A percentile compares a stretch with the other conserved stretches of the same genome.
phyloP scores from a whole-genome alignment of 495 filamentous ascomycete genomes.

The Aspergillus nidulans region DNA sequence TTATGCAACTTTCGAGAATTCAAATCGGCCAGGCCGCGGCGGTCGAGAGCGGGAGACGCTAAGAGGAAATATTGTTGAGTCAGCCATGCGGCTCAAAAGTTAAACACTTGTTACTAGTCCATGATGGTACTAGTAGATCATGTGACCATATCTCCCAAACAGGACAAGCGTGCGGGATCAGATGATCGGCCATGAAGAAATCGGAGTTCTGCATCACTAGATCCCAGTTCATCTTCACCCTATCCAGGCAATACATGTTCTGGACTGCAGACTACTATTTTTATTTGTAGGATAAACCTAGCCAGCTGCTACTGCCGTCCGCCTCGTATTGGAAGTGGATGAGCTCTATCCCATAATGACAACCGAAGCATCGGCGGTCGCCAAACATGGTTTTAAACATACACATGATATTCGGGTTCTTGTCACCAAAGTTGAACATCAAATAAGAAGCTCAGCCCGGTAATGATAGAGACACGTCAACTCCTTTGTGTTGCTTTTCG shows the following conservation, averaged over 20 bases:
- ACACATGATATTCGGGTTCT: slow-evolving; percentile 2
- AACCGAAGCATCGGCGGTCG: slow-evolving; percentile 4
- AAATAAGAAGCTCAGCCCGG: not conserved
- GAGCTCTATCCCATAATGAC: not conserved
- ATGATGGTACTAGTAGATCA: slow-evolving; percentile 16
- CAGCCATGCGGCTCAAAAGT: slow-evolving; percentile 43
- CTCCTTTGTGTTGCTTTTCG: not conserved
- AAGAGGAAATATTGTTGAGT: slow-evolving; percentile 4
- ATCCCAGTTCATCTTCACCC: not conserved
- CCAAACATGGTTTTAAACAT: slow-evolving; percentile 16
- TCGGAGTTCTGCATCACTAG: not conserved
- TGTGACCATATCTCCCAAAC: slow-evolving; percentile 17
- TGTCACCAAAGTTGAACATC: not conserved
- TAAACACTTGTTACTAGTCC: slow-evolving; percentile 30
- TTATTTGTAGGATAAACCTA: not conserved
- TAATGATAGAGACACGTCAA: not conserved
- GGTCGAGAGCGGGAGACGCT: slow-evolving; percentile 12
- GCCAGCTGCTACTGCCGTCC: not conserved
- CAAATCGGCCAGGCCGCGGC: not conserved
- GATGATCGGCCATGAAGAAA: slow-evolving; percentile 12
- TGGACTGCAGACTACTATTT: not conserved
- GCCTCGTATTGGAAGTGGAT: not conserved
- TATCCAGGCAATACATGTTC: not conserved
- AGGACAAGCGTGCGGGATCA: slow-evolving; percentile 18
- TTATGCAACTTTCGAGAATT: not conserved